A percentile compares a stretch with the other conserved stretches of the same genome.
These are phyloP conservation scores for Williopsis jadinii DNA, from an alignment of 1,139 yeast species.

Conservation along the genomic window DNA sequence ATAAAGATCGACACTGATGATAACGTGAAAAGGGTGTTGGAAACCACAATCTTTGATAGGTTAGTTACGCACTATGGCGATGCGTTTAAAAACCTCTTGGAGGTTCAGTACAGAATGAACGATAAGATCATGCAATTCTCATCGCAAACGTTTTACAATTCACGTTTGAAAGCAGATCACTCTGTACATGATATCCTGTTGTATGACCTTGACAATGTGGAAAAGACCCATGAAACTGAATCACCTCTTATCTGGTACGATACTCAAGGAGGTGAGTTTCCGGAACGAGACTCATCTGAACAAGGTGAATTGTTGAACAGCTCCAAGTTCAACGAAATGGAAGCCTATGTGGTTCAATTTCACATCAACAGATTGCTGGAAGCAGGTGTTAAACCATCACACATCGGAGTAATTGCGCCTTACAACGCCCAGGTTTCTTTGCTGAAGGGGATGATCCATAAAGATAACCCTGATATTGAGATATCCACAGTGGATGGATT, in stretches of 20 bases:
- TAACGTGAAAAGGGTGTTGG: constrained; percentile 34
- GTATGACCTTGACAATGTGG: constrained; percentile 48
- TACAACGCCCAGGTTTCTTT: constrained; percentile 79
- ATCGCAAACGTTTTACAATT: constrained; percentile 57
- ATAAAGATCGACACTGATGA: constrained; percentile 38
- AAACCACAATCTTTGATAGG: constrained; percentile 74
- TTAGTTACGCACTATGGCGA: constrained; percentile 47
- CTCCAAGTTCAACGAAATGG: constrained; percentile 72
- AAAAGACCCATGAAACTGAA: constrained; percentile 33
- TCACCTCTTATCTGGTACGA: constrained; percentile 72
- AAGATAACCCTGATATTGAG: constrained; percentile 43
- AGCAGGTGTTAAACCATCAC: constrained; percentile 39
- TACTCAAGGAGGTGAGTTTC: constrained; percentile 85
- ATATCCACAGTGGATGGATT: constrained; percentile 88
- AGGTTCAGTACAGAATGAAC: constrained; percentile 88
- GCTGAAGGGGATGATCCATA: constrained; percentile 35
- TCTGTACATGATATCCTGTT: constrained; percentile 49
- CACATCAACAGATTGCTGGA: constrained; percentile 47
- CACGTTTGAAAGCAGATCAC: constrained; percentile 53
- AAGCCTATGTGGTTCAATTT: constrained; percentile 49
- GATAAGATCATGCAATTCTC: constrained; percentile 72
- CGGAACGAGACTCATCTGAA: constrained; percentile 38
- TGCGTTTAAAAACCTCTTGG: constrained; percentile 46
- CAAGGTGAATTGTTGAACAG: constrained; percentile 20
- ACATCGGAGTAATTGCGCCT: constrained; percentile 82